Evolutionary conservation across 306 rosid genomes (phyloP).

Genomic region (Casuarina equisetifolia): DNA sequence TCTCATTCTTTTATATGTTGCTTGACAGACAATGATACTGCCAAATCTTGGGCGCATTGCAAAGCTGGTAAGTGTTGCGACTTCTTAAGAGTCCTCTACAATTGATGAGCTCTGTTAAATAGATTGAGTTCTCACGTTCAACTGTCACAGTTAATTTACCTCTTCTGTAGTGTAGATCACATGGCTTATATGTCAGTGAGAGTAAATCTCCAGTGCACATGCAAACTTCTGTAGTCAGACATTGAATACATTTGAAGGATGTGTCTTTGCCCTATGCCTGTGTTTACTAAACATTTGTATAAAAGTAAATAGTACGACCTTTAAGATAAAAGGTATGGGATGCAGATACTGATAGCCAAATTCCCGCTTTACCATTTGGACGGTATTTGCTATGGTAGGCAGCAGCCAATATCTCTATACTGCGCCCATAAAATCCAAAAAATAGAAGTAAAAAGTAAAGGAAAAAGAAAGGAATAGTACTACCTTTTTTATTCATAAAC

Average conservation of each 20-base stretch:
- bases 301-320: background rate
- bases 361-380: background rate
- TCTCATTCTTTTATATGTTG: conserved; percentile 18
- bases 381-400: background rate
- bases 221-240: background rate
- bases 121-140: background rate
- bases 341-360: background rate
- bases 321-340: background rate
- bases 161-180: background rate
- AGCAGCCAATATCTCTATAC: background rate
- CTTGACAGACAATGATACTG: conserved; percentile 86
- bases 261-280: background rate
- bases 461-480: background rate
- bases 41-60: conserved; percentile 81
- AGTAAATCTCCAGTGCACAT: background rate
- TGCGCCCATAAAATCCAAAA: background rate
- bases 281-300: background rate
- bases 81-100: conserved; percentile 8
- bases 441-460: too few species aligned
- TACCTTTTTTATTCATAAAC: background rate
- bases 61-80: conserved; percentile 72
- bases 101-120: background rate
- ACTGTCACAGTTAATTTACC: background rate
- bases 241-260: conserved; percentile 1
- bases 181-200: background rate